phyloP scores from a whole-genome alignment of 164 flowering plant species.

The Umbilicus rupestris region DNA sequence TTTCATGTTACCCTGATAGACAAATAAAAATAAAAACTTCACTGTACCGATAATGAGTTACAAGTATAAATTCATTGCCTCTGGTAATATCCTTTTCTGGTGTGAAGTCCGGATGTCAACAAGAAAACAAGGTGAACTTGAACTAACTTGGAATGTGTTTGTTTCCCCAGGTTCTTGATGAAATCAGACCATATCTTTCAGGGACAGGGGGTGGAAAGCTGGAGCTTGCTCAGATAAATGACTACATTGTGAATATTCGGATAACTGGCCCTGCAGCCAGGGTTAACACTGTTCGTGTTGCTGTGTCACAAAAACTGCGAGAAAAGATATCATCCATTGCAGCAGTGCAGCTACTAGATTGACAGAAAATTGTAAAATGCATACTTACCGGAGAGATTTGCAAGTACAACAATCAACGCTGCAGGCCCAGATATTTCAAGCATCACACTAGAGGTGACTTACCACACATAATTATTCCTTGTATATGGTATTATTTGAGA shows the following conservation, averaged over 20 bases:
- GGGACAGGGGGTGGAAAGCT: slow-evolving; percentile 84
- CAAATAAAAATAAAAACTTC: not conserved
- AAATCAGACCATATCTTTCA: slow-evolving; percentile 79
- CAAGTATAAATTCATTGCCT: no score
- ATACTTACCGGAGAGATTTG: not conserved
- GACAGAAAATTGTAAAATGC: not conserved
- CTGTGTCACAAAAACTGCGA: slow-evolving; percentile 77
- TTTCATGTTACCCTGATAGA: no score
- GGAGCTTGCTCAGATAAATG: slow-evolving; percentile 61
- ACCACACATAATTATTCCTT: not conserved
- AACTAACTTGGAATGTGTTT: not conserved
- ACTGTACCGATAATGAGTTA: not conserved
- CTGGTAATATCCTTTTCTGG: not conserved
- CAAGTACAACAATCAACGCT: not conserved
- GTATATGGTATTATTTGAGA: not conserved
- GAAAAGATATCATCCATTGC: slow-evolving; percentile 79
- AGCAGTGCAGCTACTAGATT: slow-evolving; percentile 65
- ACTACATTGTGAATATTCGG: slow-evolving; percentile 55
- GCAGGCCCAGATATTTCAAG: not conserved
- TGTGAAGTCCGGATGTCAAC: not conserved
- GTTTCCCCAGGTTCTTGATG: slow-evolving; percentile 58
- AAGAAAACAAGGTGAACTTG: not conserved
- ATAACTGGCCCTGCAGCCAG: slow-evolving; percentile 84
- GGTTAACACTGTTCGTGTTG: slow-evolving; percentile 96
- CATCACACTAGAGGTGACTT: slow-evolving; percentile 3